phyloP scores from a whole-genome alignment of 2,329 filamentous ascomycete genomes.

The Metarhizium brunneum region DNA sequence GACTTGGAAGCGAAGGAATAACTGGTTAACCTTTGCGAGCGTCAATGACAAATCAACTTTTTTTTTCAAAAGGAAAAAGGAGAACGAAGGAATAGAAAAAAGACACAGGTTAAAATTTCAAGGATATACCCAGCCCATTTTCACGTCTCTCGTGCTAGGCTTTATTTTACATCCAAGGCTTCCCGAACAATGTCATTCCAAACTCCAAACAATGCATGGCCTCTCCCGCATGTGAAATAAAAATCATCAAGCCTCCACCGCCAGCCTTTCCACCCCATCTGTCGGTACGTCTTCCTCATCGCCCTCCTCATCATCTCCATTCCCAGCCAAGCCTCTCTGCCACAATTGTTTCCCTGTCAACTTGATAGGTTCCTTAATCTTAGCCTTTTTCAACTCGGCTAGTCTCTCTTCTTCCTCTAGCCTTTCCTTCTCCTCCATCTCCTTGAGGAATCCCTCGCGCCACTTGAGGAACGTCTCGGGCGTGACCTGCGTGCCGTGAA shows the following conservation, averaged over 20 bases:
- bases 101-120: neutral
- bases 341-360: conserved; percentile 69
- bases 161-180: neutral
- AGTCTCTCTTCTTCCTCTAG: conserved; percentile 66
- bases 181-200: neutral
- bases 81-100: no score
- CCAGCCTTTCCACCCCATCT: conserved; percentile 60
- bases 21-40: neutral
- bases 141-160: neutral
- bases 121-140: neutral
- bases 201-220: conserved; percentile 4
- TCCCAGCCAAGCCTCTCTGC: conserved; percentile 63
- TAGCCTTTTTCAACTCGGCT: conserved; percentile 75
- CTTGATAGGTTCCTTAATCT: conserved; percentile 63
- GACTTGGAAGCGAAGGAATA: neutral
- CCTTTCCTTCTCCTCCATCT: conserved; percentile 67
- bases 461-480: conserved; percentile 76
- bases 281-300: conserved; percentile 53
- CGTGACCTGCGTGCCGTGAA: conserved; percentile 85
- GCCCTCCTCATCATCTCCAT: conserved; percentile 56
- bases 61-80: no score
- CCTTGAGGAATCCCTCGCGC: conserved; percentile 66
- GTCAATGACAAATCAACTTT: no score
- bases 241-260: conserved; percentile 42
- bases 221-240: neutral